Percentiles rank a stretch among this genome's conserved stretches.
Conservation (phyloP, 345 rosid species). For the Triadica sebifera region DNA sequence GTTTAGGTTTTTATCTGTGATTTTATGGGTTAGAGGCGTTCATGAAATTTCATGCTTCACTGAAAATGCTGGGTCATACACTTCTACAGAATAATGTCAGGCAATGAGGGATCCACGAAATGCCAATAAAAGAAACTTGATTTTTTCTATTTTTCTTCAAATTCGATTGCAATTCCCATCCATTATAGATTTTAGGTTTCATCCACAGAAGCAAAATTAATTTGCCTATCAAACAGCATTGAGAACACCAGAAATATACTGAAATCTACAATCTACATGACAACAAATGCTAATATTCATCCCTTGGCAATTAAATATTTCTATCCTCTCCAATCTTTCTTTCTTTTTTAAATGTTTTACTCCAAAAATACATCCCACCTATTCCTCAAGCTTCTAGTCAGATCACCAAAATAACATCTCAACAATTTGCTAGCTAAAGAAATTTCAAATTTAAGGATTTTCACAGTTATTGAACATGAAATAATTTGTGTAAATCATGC, state of each 20-base stretch:
- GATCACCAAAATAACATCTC: not conserved
- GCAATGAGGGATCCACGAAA: not conserved
- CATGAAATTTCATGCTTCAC: not conserved
- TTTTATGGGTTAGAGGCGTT: no score
- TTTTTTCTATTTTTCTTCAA: not conserved
- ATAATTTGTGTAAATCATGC: not conserved
- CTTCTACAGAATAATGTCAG: not conserved
- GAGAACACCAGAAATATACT: not conserved
- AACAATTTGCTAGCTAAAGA: not conserved
- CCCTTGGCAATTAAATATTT: not conserved
- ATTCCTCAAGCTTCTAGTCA: not conserved
- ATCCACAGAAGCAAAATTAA: not conserved
- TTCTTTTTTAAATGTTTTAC: not conserved
- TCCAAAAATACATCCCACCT: not conserved
- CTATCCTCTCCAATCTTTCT: not conserved
- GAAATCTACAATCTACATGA: not conserved
- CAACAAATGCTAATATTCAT: not conserved
- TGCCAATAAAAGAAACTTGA: not conserved
- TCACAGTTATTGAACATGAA: not conserved
- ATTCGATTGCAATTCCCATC: no score
- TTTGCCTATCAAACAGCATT: not conserved
- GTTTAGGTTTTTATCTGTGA: no score
- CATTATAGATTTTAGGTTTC: no score
- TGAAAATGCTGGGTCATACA: not conserved
- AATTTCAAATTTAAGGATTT: not conserved